Evolutionary conservation across 306 rosid genomes (phyloP).

Genomic region (Glycine tomentella): DNA sequence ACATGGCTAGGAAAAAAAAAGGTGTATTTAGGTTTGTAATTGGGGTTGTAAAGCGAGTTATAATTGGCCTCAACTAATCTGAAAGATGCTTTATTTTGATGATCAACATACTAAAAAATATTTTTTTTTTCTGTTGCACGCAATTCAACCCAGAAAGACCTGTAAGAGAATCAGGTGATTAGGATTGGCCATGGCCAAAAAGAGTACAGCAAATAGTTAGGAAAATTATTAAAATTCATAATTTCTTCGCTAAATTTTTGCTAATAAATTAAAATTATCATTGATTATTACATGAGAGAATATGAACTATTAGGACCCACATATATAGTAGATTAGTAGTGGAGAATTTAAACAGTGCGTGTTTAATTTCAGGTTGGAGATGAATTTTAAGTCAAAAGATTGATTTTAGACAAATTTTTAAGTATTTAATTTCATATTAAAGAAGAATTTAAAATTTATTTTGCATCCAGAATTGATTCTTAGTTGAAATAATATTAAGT

Average conservation of each 20-base stretch:
- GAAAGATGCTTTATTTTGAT: slow-evolving; percentile 19
- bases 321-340: too few relatives aligned
- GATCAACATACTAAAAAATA: not conserved
- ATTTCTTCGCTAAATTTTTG: not conserved
- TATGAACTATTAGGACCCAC: too few relatives aligned
- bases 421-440: too few relatives aligned
- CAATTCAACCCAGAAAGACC: slow-evolving; percentile 40
- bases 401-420: too few relatives aligned
- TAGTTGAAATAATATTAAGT: too few relatives aligned
- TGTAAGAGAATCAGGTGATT: not conserved
- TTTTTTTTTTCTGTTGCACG: not conserved
- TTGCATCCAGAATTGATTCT: too few relatives aligned
- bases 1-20: slow-evolving; percentile 6
- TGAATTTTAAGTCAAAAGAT: too few relatives aligned
- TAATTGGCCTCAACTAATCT: slow-evolving; percentile 41
- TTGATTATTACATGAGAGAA: not conserved
- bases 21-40: slow-evolving; percentile 34
- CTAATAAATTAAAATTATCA: not conserved
- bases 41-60: slow-evolving; percentile 46
- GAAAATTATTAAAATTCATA: not conserved
- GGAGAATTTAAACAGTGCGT: too few relatives aligned
- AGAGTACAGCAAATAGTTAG: not conserved
- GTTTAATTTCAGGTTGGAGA: too few relatives aligned
- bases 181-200: not conserved
- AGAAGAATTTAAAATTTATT: too few relatives aligned